phyloP scores from a whole-genome alignment of 2,329 filamentous ascomycete genomes.

The Fusarium pilosicola region DNA sequence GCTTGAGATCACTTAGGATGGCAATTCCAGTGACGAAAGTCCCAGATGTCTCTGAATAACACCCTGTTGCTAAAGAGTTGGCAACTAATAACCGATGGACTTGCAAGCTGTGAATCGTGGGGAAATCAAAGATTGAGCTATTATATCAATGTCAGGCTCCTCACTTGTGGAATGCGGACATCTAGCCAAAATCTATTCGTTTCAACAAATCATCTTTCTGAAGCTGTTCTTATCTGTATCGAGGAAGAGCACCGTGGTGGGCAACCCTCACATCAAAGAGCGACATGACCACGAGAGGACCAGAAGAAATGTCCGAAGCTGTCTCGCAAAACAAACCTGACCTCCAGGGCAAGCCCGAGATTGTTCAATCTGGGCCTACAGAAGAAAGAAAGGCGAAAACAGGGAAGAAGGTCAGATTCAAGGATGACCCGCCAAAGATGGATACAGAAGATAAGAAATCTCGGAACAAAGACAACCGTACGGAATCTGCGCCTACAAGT shows the following conservation, averaged over 20 bases:
- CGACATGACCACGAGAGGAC: not conserved
- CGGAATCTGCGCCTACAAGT: fast-evolving
- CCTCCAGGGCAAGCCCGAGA: too few species aligned
- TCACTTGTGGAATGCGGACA: too few species aligned
- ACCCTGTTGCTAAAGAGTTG: fast-evolving
- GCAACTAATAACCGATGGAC: not conserved
- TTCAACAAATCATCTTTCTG: too few species aligned
- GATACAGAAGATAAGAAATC: not conserved
- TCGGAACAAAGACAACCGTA: fast-evolving
- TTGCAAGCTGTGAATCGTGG: not conserved
- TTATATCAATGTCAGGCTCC: not conserved
- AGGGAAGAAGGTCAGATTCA: not conserved
- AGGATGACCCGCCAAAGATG: not conserved
- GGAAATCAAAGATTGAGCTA: fast-evolving
- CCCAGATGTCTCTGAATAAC: too few species aligned
- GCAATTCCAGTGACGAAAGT: too few species aligned
- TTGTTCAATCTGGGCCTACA: not conserved
- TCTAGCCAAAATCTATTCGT: fast-evolving
- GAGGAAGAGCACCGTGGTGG: too few species aligned
- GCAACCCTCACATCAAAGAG: too few species aligned
- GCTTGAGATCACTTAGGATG: fast-evolving
- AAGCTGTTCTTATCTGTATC: too few species aligned
- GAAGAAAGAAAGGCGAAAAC: not conserved
- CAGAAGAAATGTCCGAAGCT: too few species aligned
- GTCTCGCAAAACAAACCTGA: not conserved